phyloP scores from a whole-genome alignment of 2,329 filamentous ascomycete genomes.

The Ophiostoma australiae region DNA sequence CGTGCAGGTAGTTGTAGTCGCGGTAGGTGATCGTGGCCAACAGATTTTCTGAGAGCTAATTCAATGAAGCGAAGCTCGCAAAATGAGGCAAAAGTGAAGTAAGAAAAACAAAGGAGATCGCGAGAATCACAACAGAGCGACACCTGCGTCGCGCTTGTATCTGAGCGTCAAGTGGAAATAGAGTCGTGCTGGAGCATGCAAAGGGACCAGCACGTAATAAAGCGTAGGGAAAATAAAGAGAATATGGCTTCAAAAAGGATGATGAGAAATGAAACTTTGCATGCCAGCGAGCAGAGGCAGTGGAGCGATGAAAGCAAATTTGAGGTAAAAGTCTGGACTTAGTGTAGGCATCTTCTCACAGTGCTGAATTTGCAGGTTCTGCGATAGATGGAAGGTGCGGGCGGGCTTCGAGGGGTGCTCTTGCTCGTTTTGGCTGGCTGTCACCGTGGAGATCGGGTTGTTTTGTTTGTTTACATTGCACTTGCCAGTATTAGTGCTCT shows the following conservation, averaged over 20 bases:
- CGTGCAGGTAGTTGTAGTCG: neutral
- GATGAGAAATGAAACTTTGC: conserved; percentile 23
- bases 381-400: conserved; percentile 16
- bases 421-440: conserved; percentile 25
- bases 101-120: conserved; percentile 17
- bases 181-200: neutral
- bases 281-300: conserved; percentile 23
- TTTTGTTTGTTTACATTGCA: conserved; percentile 30
- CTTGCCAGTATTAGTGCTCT: conserved; percentile 6
- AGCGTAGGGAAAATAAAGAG: conserved; percentile 1
- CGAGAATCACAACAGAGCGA: conserved; percentile 16
- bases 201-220: conserved; percentile 10
- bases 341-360: neutral
- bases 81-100: conserved; percentile 13
- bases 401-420: conserved; percentile 24
- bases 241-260: conserved; percentile 17
- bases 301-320: conserved; percentile 14
- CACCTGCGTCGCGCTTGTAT: conserved; percentile 19
- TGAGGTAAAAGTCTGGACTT: neutral
- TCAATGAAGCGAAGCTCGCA: neutral
- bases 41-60: neutral
- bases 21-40: neutral
- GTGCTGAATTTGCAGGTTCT: conserved; percentile 8
- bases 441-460: conserved; percentile 28
- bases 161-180: conserved; percentile 6